Evolutionary conservation across 202 grass and related monocot species (phyloP), one percentile per base, ranked within the genome.

Genomic region (Brachypodium distachyon): DNA sequence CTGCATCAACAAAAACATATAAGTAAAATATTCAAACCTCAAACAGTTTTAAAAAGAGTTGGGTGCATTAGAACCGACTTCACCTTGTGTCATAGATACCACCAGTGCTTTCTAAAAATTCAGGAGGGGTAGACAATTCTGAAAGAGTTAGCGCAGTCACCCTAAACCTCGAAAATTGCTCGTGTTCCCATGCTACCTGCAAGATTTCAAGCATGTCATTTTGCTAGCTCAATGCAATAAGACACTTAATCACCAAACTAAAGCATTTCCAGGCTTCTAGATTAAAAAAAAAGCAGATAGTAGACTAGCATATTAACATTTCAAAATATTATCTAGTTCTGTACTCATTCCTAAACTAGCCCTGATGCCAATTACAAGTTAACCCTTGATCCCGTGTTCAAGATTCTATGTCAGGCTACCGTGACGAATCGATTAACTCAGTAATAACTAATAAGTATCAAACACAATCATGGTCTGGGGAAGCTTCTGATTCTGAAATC

Each of bases 101-200:
- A 59, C 96, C 96, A 59, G 85, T 87, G 80, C 80, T 99, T 85
- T 93, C 85, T 51, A 99, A 90, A 84, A 95, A 92, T 85, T 99
- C 96, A 66, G 89, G 92, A 73, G 96, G 85, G 49, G 61, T 76
- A 38, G 96, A 59, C 85, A 99, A 81, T 67, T 86, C 96, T 6
- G 96, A 95, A 71, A 99, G 89, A 75, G 92, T 99, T 33, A 91
- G 79, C 19, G 96, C 96, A 64, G 96, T 99, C 67, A 99, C 87
- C 78, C 96, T 95, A 72, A 99, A 92, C 83, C 96, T 95, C 39
- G 96, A 99, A 81, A 99, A 99, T 41, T 99, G 96, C 42, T 99
- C 96, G 5, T 99, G 96, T 77, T 99, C 96, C 96, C 96, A 99
- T 65, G 96, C 89, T 84, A 99, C 96, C 96, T 99, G 44, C 47